A percentile compares a stretch with the other conserved stretches of the same genome.
These are phyloP conservation scores for Epicoccum sorghinum DNA, from an alignment of 2,329 filamentous ascomycete genomes.

Conservation along the genomic window DNA sequence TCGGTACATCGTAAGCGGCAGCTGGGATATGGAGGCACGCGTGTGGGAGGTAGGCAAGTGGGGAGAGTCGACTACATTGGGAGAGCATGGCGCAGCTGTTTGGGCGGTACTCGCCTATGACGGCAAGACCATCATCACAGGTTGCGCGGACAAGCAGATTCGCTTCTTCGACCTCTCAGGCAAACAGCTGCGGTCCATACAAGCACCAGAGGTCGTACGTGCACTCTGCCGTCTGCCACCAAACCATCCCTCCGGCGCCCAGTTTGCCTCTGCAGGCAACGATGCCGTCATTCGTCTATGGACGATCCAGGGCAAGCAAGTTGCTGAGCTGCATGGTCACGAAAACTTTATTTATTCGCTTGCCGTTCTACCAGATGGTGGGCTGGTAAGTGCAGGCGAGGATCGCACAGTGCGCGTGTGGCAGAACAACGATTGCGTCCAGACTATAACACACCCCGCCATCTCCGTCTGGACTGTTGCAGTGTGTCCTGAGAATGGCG, in stretches of 20 bases:
- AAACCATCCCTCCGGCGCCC: constrained; percentile 78
- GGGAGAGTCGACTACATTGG: constrained; percentile 74
- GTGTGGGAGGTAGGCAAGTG: constrained; percentile 87
- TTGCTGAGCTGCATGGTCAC: constrained; percentile 83
- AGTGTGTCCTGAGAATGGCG: constrained; percentile 79
- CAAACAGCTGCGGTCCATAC: constrained; percentile 67
- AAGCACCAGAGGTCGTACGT: constrained; percentile 80
- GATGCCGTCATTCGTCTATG: constrained; percentile 88
- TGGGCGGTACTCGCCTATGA: constrained; percentile 92
- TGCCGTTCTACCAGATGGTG: constrained; percentile 76
- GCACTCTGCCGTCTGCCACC: constrained; percentile 83
- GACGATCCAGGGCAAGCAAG: constrained; percentile 77
- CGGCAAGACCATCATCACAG: constrained; percentile 74
- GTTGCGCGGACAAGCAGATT: constrained; percentile 87
- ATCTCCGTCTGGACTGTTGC: constrained; percentile 96
- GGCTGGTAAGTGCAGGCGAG: constrained; percentile 89
- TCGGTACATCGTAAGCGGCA: constrained; percentile 81
- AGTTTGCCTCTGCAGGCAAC: constrained; percentile 95
- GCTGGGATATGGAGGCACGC: constrained; percentile 89
- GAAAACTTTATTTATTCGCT: constrained; percentile 95
- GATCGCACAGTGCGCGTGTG: constrained; percentile 93
- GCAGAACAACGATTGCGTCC: constrained; percentile 80
- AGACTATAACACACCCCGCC: constrained; percentile 95
- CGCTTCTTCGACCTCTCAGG: constrained; percentile 76
- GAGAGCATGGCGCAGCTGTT: constrained; percentile 80